Conservation (phyloP, 306 rosid genomes). For the Glycyrrhiza uralensis region DNA sequence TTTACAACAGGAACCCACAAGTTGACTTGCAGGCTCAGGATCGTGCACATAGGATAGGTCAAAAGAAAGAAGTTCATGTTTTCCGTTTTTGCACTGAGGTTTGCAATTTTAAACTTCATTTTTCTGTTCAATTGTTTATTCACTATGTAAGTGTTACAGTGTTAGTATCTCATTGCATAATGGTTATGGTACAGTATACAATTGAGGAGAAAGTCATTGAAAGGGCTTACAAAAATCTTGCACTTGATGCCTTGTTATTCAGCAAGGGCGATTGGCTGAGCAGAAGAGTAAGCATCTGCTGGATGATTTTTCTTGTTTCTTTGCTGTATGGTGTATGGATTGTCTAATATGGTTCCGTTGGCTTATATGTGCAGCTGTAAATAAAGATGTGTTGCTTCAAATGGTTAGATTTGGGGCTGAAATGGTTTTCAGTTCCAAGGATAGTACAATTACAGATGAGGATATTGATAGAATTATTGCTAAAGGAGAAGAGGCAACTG, state of each 20-base stretch:
- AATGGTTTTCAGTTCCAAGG: constrained; percentile 99
- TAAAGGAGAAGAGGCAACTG: constrained; percentile 97
- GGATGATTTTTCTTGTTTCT: neutral
- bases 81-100: constrained; percentile 98
- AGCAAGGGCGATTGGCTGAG: constrained; percentile 97
- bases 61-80: constrained; percentile 99
- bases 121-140: neutral
- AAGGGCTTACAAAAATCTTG: constrained; percentile 99
- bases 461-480: constrained; percentile 98
- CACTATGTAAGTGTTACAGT: neutral
- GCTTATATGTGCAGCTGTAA: constrained; percentile 68
- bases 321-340: neutral
- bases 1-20: constrained; percentile 86
- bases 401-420: constrained; percentile 99
- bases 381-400: constrained; percentile 95
- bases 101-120: neutral
- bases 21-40: constrained; percentile 99
- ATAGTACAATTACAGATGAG: constrained; percentile 93
- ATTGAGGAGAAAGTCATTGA: constrained; percentile 98
- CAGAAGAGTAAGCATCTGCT: constrained; percentile 69
- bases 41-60: constrained; percentile 99
- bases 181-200: constrained; percentile 61
- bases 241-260: constrained; percentile 99
- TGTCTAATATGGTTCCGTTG: constrained; percentile 14
- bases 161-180: neutral